Evolutionary conservation across 768 basidiomycete species (phyloP), one percentile per base, ranked within the genome.

Genomic region (Leccinum truebloodii): DNA sequence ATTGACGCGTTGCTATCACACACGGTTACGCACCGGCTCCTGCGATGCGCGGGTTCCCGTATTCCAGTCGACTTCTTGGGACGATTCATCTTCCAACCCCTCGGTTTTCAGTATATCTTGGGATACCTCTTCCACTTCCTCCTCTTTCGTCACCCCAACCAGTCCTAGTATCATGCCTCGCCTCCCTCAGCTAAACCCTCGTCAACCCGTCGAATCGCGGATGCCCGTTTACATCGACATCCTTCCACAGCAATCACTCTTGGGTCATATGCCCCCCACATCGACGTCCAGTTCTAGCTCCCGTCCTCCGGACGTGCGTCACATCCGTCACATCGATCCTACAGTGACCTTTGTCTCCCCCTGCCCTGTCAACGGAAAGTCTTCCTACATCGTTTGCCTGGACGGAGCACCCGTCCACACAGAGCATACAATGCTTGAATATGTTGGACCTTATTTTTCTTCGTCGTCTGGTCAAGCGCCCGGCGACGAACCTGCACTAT

Each of bases 331-430:
- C 49, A 88, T 90, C 63, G 86, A 90, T 66, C 86, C 88, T 0
- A 85, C 85, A 2, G 79, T 90, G 28, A 86, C 88, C 20, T 84
- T 90, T 63, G 69, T 82, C 34, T 83, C 87, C 4, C 79, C 72
- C 3, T 72, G 78, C 2, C 66, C 76, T 4, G 76, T 87, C 35
- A 68, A 74, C 10, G 86, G 86, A 30, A 78, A 79, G 32, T 86
- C 85, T 1, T 77, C 77, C 34, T 89, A 84, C 73, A 79, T 78
- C 0, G 83, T 90, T 7, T 80, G 81, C 64, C 67, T 77, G 9
- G 79, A 80, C 58, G 83, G 79, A 13, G 74, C 73, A 22, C 65
- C 80, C 54, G 76, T 87, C 52, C 84, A 83, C 70, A 77, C 79
- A 1, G 88, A 89, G 69, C 73, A 71, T 24, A 79, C 80, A 0